phyloP scores from a whole-genome alignment of 331 rosid genomes.

The Malus hybrid region DNA sequence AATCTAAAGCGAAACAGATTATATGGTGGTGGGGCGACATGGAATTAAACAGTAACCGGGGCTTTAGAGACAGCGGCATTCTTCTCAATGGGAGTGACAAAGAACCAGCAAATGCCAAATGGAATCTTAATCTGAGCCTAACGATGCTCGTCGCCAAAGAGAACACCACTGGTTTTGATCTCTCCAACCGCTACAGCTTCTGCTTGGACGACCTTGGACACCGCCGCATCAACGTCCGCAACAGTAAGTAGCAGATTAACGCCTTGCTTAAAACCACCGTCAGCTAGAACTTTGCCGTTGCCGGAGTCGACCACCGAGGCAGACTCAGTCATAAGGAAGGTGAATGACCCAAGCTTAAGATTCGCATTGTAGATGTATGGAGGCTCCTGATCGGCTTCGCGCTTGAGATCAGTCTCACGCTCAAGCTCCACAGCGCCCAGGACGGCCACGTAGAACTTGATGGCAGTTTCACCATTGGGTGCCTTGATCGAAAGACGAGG shows the following conservation, averaged over 20 bases:
- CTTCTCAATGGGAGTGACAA: constrained; percentile 20
- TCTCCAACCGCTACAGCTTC: constrained; percentile 23
- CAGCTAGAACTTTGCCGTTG: not conserved
- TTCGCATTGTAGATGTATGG: constrained; percentile 54
- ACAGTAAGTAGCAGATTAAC: no score
- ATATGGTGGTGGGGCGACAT: not conserved
- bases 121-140: constrained; percentile 64
- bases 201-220: constrained; percentile 38
- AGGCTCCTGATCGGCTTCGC: constrained; percentile 75
- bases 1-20: no score
- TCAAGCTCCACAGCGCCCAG: constrained; percentile 67
- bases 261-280: no score
- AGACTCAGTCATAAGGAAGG: constrained; percentile 43
- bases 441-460: constrained; percentile 61
- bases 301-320: constrained; percentile 7
- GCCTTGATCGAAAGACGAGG: constrained; percentile 16
- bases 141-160: constrained; percentile 38
- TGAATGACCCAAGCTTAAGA: constrained; percentile 44
- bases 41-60: not conserved
- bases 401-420: constrained; percentile 52
- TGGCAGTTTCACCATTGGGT: constrained; percentile 59
- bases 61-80: constrained; percentile 5
- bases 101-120: constrained; percentile 53
- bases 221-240: constrained; percentile 39
- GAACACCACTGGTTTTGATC: constrained; percentile 29